Base-by-base conservation (phyloP, 768 basidiomycete genomes). In the Cyclocybe aegerita region DNA sequence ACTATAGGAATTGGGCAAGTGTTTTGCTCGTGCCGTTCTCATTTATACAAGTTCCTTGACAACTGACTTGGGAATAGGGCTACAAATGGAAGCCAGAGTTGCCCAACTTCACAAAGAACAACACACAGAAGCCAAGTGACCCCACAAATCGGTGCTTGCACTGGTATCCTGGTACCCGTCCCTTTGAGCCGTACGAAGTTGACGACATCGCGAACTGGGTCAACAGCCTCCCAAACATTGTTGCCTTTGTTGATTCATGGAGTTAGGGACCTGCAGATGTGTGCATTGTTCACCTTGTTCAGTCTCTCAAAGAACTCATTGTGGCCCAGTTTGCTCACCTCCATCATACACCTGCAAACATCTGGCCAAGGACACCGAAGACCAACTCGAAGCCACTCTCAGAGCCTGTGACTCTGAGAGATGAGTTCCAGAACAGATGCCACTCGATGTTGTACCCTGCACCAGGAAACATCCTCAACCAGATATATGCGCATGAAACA, bases 181-280 rank as follows among this genome's bases (percentile, higher is more conserved):
- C 90, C 0, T 94, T 93, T 67, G 80, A 93, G 62, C 78, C 90
- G 0, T 79, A 81, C 2, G 91, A 94, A 65, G 83, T 85, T 12
- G 83, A 82, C 66, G 86, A 82, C 52, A 77, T 93, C 50, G 85
- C 86, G 3, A 83, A 85, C 58, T 90, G 81, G 63, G 70, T 90
- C 47, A 70, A 72, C 14, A 73, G 72, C 7, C 66, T 81, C 9
- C 72, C 78, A 6, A 72, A 76, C 53, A 69, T 90, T 11, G 72
- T 77, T n/a, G 84, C 75, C 2, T 93, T 90, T 65, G 50, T 92
- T 33, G 90, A 93, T 66, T 63, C 92, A 43, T 74, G 92, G 55
- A 88, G 84, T 58, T 94, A 90, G 60, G 90, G 90, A n/a, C n/a
- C n/a, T n/a, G 0, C 90, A 93, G 63, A 86, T 91, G 78, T 63